Conservation (phyloP, 2,329 filamentous ascomycete species). For the Ophiocordyceps unilateralis region DNA sequence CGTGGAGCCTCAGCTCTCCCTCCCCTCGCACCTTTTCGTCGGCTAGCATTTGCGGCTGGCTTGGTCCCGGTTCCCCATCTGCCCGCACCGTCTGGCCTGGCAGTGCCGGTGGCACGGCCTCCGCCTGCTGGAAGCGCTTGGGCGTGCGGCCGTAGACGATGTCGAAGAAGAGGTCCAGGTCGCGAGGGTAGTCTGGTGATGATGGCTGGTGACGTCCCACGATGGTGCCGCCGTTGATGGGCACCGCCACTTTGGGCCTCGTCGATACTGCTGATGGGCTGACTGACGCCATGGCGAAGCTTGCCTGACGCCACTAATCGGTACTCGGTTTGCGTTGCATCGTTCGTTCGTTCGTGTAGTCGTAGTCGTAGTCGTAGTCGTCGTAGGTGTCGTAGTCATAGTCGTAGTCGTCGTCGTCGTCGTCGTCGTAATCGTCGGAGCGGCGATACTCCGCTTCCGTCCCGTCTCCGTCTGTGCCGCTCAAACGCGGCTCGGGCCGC, state of each 20-base stretch:
- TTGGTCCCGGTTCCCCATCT: slow-evolving; percentile 14
- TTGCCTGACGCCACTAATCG: neutral
- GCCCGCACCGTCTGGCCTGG: slow-evolving; percentile 13
- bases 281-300: neutral
- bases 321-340: neutral
- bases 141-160: slow-evolving; percentile 27
- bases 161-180: slow-evolving; percentile 29
- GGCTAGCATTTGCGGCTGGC: slow-evolving; percentile 5
- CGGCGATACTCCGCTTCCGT: neutral
- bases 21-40: slow-evolving; percentile 18
- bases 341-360: neutral
- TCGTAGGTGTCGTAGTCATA: neutral
- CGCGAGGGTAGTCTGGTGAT: slow-evolving; percentile 15
- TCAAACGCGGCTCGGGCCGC: neutral
- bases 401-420: neutral
- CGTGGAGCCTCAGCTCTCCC: slow-evolving; percentile 34
- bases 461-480: neutral
- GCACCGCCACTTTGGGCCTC: slow-evolving; percentile 3
- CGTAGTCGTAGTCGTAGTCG: neutral
- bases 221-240: slow-evolving; percentile 8
- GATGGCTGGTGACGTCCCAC: slow-evolving; percentile 8
- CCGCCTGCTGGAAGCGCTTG: slow-evolving; percentile 28
- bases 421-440: neutral
- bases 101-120: slow-evolving; percentile 10
- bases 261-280: too few relatives aligned